A percentile compares a stretch with the other conserved stretches of the same genome.
Conservation (phyloP, 495 filamentous ascomycete genomes). For the Platismatia glauca region DNA sequence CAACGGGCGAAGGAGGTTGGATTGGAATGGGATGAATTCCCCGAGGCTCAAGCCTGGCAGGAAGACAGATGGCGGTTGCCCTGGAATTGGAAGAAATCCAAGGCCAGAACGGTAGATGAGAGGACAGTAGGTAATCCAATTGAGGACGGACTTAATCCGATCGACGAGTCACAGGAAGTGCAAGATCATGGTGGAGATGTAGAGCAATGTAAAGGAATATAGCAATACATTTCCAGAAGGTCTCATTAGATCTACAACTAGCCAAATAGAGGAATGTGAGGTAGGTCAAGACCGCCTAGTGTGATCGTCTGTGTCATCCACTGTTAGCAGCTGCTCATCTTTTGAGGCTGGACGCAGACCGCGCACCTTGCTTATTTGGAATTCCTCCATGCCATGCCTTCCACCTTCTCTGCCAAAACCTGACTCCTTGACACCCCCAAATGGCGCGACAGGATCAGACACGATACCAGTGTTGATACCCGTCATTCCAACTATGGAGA, state of each 20-base stretch:
- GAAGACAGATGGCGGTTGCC: not conserved
- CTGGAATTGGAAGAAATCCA: not conserved
- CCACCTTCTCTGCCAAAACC: conserved; percentile 48
- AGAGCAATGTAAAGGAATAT: not conserved
- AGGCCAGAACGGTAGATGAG: not conserved
- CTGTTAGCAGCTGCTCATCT: not conserved
- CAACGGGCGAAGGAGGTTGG: conserved; percentile 46
- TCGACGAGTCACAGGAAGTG: not conserved
- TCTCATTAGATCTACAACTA: too few relatives aligned
- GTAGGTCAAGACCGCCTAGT: not conserved
- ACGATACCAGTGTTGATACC: conserved; percentile 31
- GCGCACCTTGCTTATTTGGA: conserved; percentile 34
- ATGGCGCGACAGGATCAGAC: conserved; percentile 32
- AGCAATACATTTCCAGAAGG: not conserved
- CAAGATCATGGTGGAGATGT: not conserved
- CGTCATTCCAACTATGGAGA: not conserved
- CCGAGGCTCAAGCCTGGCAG: conserved; percentile 27
- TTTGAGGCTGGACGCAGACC: not conserved
- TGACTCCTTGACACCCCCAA: conserved; percentile 48
- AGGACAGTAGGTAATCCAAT: too few relatives aligned
- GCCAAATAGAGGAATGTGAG: not conserved
- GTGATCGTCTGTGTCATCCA: not conserved
- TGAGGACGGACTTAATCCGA: not conserved
- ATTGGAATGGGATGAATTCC: conserved; percentile 54
- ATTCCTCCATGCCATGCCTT: conserved; percentile 41